Percentiles rank a stretch among this genome's conserved stretches.
Conservation (phyloP, 1,139 yeast genomes). For the Lipomyces yarrowii region DNA sequence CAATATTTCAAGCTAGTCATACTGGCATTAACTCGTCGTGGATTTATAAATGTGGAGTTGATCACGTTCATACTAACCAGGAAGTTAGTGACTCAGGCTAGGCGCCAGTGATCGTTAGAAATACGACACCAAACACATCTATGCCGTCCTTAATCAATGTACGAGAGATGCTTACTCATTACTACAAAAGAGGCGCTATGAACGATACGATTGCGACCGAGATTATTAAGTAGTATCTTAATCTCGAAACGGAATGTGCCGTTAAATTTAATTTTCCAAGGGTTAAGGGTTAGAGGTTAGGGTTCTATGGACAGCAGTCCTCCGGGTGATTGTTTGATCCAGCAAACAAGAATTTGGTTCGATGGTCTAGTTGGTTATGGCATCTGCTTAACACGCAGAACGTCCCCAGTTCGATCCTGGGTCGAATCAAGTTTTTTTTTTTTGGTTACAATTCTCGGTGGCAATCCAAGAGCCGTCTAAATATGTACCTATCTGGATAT, state of each 20-base stretch:
- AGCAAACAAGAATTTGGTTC: constrained; percentile 44
- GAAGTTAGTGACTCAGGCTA: background rate
- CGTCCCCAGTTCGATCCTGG: constrained; percentile 99
- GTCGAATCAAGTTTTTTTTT: constrained; percentile 62
- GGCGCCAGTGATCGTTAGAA: background rate
- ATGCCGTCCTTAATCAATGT: background rate
- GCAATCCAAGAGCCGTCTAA: no score
- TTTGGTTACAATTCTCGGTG: background rate
- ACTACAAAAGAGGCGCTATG: background rate
- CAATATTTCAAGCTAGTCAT: background rate
- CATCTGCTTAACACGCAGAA: constrained; percentile 98
- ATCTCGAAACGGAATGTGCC: no score
- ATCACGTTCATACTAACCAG: background rate
- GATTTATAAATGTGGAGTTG: background rate
- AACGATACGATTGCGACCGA: background rate
- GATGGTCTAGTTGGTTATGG: constrained; percentile 98
- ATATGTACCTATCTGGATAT: no score
- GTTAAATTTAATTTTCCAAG: background rate
- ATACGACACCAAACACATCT: background rate
- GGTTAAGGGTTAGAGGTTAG: background rate
- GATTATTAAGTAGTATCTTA: no score
- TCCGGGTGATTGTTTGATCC: fast-evolving
- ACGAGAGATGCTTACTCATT: background rate
- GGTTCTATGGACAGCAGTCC: background rate
- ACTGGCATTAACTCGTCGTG: background rate